Conservation (phyloP, 2,329 filamentous ascomycete species). For the Verruconis gallopava region DNA sequence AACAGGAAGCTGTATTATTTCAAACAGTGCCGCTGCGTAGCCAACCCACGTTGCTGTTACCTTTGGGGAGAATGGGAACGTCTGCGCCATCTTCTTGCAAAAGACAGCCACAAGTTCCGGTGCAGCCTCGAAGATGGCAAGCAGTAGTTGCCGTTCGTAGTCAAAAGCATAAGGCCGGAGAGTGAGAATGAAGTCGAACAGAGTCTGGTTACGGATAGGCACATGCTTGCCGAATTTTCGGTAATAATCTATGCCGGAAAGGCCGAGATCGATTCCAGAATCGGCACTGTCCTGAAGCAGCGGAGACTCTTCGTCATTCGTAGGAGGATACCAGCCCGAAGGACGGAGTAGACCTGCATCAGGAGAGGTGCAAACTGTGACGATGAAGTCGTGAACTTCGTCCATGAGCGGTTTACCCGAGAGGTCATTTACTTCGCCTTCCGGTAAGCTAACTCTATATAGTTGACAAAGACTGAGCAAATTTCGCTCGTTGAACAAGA, state of each 20-base stretch:
- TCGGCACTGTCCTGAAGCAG: conserved; percentile 13
- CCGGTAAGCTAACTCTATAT: conserved; percentile 4
- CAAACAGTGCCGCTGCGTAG: conserved; percentile 79
- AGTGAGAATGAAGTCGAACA: conserved; percentile 66
- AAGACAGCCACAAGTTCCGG: conserved; percentile 85
- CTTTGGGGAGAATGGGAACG: conserved; percentile 80
- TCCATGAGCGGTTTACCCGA: conserved; percentile 47
- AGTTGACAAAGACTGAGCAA: conserved; percentile 32
- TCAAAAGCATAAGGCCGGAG: conserved; percentile 73
- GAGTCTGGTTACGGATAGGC: conserved; percentile 63
- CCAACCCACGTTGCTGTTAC: conserved; percentile 90
- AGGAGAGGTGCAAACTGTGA: conserved; percentile 60
- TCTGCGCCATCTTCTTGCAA: conserved; percentile 61
- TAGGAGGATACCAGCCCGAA: conserved; percentile 73
- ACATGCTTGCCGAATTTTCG: conserved; percentile 53
- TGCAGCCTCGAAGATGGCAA: conserved; percentile 65
- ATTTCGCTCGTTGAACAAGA: conserved; percentile 61
- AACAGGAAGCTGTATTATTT: conserved; percentile 60
- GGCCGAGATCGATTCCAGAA: conserved; percentile 45
- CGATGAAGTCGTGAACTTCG: conserved; percentile 61
- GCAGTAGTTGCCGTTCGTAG: conserved; percentile 67
- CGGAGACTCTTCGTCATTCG: conserved; percentile 26
- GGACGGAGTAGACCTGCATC: conserved; percentile 62
- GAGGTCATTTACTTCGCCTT: conserved; percentile 26
- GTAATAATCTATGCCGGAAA: conserved; percentile 59